These are phyloP conservation scores for Nothomitra cinnamomea DNA, from an alignment of 2,329 filamentous ascomycete genomes.

Conservation along the genomic window DNA sequence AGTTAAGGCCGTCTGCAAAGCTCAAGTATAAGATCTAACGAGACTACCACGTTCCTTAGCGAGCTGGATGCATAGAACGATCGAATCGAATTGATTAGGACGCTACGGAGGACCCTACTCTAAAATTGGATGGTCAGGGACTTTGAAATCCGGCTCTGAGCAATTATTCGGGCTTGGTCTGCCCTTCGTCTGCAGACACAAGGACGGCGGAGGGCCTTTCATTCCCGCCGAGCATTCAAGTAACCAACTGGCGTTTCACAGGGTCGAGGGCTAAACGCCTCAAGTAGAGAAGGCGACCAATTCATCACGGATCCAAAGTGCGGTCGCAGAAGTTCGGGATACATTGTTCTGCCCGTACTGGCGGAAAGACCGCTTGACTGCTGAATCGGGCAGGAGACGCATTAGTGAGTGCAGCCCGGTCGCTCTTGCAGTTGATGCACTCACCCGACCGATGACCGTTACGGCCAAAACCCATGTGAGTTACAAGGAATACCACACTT, in stretches of 20 bases:
- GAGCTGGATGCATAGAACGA: constrained; percentile 2
- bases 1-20: no score
- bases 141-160: background rate
- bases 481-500: background rate
- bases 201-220: background rate
- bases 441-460: constrained; percentile 1
- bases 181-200: background rate
- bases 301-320: background rate
- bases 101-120: background rate
- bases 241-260: background rate
- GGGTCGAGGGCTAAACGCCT: background rate
- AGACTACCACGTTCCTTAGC: constrained; percentile 2
- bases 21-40: no score
- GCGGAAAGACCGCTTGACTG: background rate
- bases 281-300: background rate
- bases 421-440: background rate
- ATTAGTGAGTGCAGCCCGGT: constrained; percentile 1
- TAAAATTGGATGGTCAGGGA: background rate
- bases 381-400: constrained; percentile 1
- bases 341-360: no score
- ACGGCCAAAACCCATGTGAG: background rate
- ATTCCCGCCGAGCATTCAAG: no score
- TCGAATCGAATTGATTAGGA: background rate
- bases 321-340: background rate
- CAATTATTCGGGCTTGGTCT: background rate